A percentile compares a stretch with the other conserved stretches of the same genome.
These are phyloP conservation scores for Chytriomyces sp. DNA, from an alignment of 192 early-diverging fungal species.

Conservation along the genomic window DNA sequence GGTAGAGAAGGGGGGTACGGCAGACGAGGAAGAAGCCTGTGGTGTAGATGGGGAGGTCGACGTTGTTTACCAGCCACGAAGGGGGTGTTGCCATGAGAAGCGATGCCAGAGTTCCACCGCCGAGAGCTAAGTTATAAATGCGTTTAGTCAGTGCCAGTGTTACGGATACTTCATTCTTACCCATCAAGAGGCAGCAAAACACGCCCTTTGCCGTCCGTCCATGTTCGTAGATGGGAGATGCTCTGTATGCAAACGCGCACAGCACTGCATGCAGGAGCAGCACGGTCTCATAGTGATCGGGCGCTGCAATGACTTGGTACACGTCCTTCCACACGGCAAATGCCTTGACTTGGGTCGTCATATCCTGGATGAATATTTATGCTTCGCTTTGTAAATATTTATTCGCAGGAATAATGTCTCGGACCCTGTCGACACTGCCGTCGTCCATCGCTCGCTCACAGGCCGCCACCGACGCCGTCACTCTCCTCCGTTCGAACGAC, in stretches of 20 bases:
- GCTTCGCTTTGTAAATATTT: no score
- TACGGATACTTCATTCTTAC: background rate
- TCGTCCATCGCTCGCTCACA: no score
- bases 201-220: slow-evolving; percentile 4
- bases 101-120: slow-evolving; percentile 43
- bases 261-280: slow-evolving; percentile 20
- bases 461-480: background rate
- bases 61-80: slow-evolving; percentile 38
- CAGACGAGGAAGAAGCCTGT: slow-evolving; percentile 45
- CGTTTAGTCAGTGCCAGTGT: no score
- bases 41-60: slow-evolving; percentile 36
- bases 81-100: slow-evolving; percentile 43
- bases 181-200: slow-evolving; percentile 15
- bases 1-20: slow-evolving; percentile 36
- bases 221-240: background rate
- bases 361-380: no score
- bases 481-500: background rate
- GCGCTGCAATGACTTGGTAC: background rate
- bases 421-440: no score
- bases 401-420: no score
- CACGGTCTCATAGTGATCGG: background rate
- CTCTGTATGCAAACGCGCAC: slow-evolving; percentile 22
- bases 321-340: slow-evolving; percentile 18
- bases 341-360: no score
- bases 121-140: slow-evolving; percentile 4